A percentile compares a stretch with the other conserved stretches of the same genome.
Conservation (phyloP, 2,329 filamentous ascomycete genomes). For the Xylariaceae sp. region DNA sequence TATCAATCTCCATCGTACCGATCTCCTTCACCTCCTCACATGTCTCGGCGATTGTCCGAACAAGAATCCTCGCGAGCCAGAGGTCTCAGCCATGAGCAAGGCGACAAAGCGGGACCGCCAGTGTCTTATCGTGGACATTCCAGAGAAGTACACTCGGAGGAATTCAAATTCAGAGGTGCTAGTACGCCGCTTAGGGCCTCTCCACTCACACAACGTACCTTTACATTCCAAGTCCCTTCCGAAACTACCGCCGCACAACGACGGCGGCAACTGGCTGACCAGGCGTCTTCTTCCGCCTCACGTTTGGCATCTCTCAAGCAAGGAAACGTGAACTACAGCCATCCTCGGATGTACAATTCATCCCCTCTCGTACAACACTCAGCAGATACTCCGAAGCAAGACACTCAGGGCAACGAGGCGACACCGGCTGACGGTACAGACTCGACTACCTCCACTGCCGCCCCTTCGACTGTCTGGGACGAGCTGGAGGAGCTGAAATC, state of each 20-base stretch:
- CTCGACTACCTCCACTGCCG: constrained; percentile 81
- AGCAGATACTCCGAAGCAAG: constrained; percentile 35
- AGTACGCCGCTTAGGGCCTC: constrained; percentile 37
- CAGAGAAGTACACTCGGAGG: constrained; percentile 40
- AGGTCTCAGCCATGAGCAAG: constrained; percentile 38
- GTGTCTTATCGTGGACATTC: constrained; percentile 39
- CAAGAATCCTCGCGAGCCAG: constrained; percentile 43
- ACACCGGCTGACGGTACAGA: constrained; percentile 63
- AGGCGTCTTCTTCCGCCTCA: constrained; percentile 35
- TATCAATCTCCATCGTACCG: constrained; percentile 31
- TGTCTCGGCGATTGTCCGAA: constrained; percentile 52
- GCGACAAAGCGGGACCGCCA: constrained; percentile 38
- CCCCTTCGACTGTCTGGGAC: constrained; percentile 93
- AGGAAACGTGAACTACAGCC: constrained; percentile 33
- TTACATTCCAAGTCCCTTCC: constrained; percentile 41
- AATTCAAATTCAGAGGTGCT: constrained; percentile 35
- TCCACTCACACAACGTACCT: constrained; percentile 45
- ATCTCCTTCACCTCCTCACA: constrained; percentile 45
- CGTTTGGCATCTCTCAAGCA: constrained; percentile 43
- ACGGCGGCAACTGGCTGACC: constrained; percentile 44
- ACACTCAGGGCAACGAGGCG: constrained; percentile 34
- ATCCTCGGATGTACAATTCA: constrained; percentile 48
- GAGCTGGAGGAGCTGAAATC: constrained; percentile 94
- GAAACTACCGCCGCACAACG: constrained; percentile 28
- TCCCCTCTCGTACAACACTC: constrained; percentile 52